Base-by-base conservation (phyloP, 306 rosid genomes). In the Cucumis cinereus region DNA sequence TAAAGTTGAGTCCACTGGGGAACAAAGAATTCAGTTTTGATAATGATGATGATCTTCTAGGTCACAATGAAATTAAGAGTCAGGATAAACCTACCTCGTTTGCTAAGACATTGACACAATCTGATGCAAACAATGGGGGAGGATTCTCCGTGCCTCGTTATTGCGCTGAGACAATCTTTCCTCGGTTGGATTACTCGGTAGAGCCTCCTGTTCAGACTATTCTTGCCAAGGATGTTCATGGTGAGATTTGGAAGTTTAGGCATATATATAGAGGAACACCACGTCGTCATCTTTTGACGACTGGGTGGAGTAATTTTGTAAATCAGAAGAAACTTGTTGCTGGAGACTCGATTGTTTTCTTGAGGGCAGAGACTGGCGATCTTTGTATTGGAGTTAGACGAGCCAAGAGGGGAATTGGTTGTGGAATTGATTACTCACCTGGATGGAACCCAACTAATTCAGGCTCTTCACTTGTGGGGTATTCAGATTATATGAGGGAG, bases 201-300 rank as follows among this genome's bases (percentile, higher is more conserved):
- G 91, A 90, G 53, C 97, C 96, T 6, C 99, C 99, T 0, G 96
- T 95, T 69, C 99, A 95, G 77, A 89, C 88, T 72, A 88, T 95
- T 79, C 84, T 86, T 70, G 93, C 89, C 6, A 95, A 89, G 82
- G 99, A 95, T 78, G 93, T 95, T 78, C 99, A 92, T 52, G 97
- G 98, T 3, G 88, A 86, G 89, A 81, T 85, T 75, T 95, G 96
- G 95, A 92, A 88, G 89, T 95, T 95, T 56, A 92, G 99, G 86
- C 99, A 95, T 77, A 95, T 95, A 23, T 95, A 95, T 72, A 86
- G 99, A 81, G 99, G 99, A 41, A 95, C 99, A 23, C 99, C 99
- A 7, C 90, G 99, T 54, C 90, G 99, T 62, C 99, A 95, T 71
- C 97, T 95, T 58, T 75, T 95, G 84, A 95, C 99, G 20, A 95